Percentiles rank a stretch among this genome's conserved stretches.
Evolutionary conservation across 176 grass and related monocot species (phyloP).

Genomic region (Hyparrhenia diplandra): DNA sequence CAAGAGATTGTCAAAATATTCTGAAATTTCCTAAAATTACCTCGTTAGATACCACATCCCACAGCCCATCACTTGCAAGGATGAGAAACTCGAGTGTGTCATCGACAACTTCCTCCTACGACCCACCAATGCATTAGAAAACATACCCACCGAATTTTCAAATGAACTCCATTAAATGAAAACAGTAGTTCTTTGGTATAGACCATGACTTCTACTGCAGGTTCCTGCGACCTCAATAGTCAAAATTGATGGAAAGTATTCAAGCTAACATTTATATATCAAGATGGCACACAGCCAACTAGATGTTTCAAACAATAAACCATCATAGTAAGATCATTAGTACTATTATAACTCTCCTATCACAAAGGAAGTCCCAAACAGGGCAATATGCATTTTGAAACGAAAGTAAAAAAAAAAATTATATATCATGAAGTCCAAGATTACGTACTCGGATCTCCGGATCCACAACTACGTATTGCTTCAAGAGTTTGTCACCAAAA

Average conservation of each 20-base stretch:
- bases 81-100: slow-evolving; percentile 53
- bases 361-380: not conserved
- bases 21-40: slow-evolving; percentile 19
- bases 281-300: not conserved
- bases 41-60: slow-evolving; percentile 65
- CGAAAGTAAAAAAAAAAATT: not conserved
- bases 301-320: not conserved
- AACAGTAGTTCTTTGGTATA: not conserved
- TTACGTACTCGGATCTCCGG: slow-evolving; percentile 51
- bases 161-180: too few species aligned
- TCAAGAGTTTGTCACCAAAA: slow-evolving; percentile 62
- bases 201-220: not conserved
- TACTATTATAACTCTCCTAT: not conserved
- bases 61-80: slow-evolving; percentile 56
- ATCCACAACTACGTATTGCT: slow-evolving; percentile 55
- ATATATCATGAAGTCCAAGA: not conserved
- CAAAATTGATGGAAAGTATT: not conserved
- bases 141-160: too few species aligned
- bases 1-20: not conserved
- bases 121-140: too few species aligned
- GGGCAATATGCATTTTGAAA: not conserved
- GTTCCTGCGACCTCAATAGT: not conserved
- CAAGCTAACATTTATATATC: not conserved
- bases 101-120: slow-evolving; percentile 51
- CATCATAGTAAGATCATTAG: not conserved